Conservation (phyloP, 805 yeast species). For the Saccharomycopsis synnaedendra region DNA sequence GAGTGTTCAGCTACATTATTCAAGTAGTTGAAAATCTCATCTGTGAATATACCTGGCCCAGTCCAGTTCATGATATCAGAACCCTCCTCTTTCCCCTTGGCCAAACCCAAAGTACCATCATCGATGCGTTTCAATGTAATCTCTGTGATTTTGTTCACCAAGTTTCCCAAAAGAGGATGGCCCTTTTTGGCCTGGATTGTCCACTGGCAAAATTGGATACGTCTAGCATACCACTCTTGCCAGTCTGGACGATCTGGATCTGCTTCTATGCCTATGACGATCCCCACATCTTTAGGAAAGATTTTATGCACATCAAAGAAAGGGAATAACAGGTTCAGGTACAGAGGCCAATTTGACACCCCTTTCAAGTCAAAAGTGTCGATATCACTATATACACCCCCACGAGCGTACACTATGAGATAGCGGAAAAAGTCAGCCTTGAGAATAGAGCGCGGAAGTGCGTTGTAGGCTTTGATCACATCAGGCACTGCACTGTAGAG, state of each 20-base stretch:
- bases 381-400: constrained; percentile 88
- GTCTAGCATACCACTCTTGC: constrained; percentile 84
- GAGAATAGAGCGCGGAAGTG: constrained; percentile 70
- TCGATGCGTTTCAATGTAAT: constrained; percentile 47
- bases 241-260: constrained; percentile 95
- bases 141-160: constrained; percentile 70
- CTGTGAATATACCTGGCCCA: constrained; percentile 95
- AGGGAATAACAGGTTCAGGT: constrained; percentile 21
- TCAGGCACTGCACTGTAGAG: constrained; percentile 65
- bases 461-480: constrained; percentile 60
- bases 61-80: constrained; percentile 89
- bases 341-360: constrained; percentile 63
- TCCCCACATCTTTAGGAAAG: constrained; percentile 31
- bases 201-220: constrained; percentile 97
- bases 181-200: constrained; percentile 84
- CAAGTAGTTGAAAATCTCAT: constrained; percentile 67
- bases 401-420: constrained; percentile 74
- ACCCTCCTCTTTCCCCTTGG: constrained; percentile 53
- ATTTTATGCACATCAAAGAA: constrained; percentile 25
- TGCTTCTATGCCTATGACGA: constrained; percentile 87
- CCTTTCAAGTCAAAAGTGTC: constrained; percentile 76
- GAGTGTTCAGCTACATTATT: constrained; percentile 38
- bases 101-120: constrained; percentile 31
- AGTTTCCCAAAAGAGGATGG: constrained; percentile 77
- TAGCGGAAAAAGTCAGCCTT: constrained; percentile 94